phyloP scores from a whole-genome alignment of 192 early-diverging fungal species.

The Ramicandelaber brevisporus region DNA sequence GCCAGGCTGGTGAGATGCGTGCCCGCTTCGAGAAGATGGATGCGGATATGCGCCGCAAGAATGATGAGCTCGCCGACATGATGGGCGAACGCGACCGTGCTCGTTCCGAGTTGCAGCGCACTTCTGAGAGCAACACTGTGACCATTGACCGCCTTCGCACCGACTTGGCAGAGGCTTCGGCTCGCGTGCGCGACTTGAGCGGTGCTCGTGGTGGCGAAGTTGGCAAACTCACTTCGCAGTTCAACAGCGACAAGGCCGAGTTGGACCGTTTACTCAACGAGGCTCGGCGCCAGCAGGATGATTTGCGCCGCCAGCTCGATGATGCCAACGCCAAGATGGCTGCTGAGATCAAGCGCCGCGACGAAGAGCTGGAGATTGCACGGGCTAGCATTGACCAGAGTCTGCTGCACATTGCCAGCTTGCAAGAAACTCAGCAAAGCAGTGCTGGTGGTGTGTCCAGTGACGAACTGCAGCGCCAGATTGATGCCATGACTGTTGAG shows the following conservation, averaged over 20 bases:
- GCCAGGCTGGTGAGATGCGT: constrained; percentile 59
- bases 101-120: constrained; percentile 47
- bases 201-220: constrained; percentile 61
- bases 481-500: constrained; percentile 33
- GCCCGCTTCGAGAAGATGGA: constrained; percentile 59
- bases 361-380: constrained; percentile 54
- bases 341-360: constrained; percentile 19
- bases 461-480: constrained; percentile 30
- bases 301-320: constrained; percentile 13
- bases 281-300: constrained; percentile 9
- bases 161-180: constrained; percentile 56
- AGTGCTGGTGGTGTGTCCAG: no score
- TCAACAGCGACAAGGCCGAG: constrained; percentile 62
- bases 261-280: constrained; percentile 31
- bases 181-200: constrained; percentile 47
- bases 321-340: constrained; percentile 11
- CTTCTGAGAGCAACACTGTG: constrained; percentile 55
- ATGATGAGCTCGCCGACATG: constrained; percentile 59
- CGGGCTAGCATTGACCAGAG: constrained; percentile 66
- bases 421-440: constrained; percentile 25
- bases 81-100: constrained; percentile 77
- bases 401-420: constrained; percentile 37
- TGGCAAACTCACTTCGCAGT: constrained; percentile 46
- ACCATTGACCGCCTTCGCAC: constrained; percentile 54
- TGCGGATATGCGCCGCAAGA: constrained; percentile 42